These are phyloP conservation scores for Colletotrichum musae DNA, from an alignment of 2,329 filamentous ascomycete species.

Conservation along the genomic window DNA sequence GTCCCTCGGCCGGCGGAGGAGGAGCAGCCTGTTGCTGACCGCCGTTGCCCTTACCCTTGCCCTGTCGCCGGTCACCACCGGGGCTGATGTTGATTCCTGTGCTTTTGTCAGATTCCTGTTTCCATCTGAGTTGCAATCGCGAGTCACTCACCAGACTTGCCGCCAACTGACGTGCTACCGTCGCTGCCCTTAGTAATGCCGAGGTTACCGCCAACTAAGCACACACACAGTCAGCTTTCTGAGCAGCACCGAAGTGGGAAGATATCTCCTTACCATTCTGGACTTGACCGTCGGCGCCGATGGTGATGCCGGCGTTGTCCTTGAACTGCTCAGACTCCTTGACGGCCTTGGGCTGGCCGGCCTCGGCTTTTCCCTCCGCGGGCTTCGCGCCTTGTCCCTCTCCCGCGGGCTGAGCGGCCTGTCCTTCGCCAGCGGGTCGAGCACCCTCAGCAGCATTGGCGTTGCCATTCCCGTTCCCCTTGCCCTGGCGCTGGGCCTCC, in stretches of 20 bases:
- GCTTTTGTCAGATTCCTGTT: background rate
- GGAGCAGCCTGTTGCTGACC: conserved; percentile 6
- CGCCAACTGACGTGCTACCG: conserved; percentile 35
- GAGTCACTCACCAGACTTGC: conserved; percentile 27
- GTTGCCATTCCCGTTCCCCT: conserved; percentile 8
- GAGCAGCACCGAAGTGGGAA: background rate
- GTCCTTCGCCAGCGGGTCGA: conserved; percentile 10
- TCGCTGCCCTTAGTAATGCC: conserved; percentile 38
- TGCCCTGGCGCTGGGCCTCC: conserved; percentile 21
- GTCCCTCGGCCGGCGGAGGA: background rate
- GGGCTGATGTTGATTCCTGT: conserved; percentile 35
- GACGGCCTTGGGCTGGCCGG: conserved; percentile 30
- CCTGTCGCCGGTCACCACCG: background rate
- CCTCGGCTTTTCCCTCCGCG: background rate
- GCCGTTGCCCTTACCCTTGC: conserved; percentile 13
- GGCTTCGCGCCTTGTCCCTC: conserved; percentile 2
- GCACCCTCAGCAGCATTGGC: background rate
- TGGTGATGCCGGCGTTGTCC: conserved; percentile 29
- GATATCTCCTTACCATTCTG: conserved; percentile 30
- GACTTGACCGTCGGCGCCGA: conserved; percentile 23
- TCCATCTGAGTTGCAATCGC: background rate
- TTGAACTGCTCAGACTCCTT: conserved; percentile 37
- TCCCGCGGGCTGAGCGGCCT: background rate
- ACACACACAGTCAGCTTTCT: background rate
- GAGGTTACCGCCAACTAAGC: conserved; percentile 31